A percentile compares a stretch with the other conserved stretches of the same genome.
Evolutionary conservation across 2,329 filamentous ascomycete species (phyloP).

Genomic region (Ophiostoma australiae): DNA sequence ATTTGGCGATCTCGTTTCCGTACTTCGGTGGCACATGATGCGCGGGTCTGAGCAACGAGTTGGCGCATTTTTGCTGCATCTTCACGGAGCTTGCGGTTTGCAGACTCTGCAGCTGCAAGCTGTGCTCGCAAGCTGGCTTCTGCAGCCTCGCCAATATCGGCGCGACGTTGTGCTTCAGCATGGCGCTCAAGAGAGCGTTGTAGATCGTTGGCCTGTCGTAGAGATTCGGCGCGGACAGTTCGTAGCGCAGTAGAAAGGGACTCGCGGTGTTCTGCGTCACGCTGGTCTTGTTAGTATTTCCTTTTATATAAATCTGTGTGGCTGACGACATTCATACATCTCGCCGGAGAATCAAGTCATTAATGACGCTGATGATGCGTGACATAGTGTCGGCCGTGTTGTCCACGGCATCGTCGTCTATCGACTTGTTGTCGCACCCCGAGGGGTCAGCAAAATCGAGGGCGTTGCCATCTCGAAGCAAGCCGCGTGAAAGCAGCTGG

Average conservation of each 20-base stretch:
- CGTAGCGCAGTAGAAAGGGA: slow-evolving; percentile 74
- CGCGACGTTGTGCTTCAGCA: slow-evolving; percentile 50
- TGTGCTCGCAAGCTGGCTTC: slow-evolving; percentile 65
- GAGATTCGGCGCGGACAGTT: slow-evolving; percentile 66
- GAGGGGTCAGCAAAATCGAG: slow-evolving; percentile 80
- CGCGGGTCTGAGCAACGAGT: slow-evolving; percentile 74
- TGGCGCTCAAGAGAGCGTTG: slow-evolving; percentile 52
- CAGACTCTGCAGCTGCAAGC: slow-evolving; percentile 67
- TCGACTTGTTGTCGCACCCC: slow-evolving; percentile 47
- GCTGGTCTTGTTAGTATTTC: slow-evolving; percentile 44
- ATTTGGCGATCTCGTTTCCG: slow-evolving; percentile 86
- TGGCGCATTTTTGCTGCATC: slow-evolving; percentile 75
- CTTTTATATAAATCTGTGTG: neutral
- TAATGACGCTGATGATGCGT: slow-evolving; percentile 84
- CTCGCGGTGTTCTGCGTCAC: slow-evolving; percentile 85
- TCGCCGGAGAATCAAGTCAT: slow-evolving; percentile 83
- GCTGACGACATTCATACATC: slow-evolving; percentile 55
- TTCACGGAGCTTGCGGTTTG: slow-evolving; percentile 72
- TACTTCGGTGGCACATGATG: slow-evolving; percentile 84
- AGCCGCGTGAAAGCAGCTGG: slow-evolving; percentile 60
- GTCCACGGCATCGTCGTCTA: neutral
- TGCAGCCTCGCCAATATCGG: slow-evolving; percentile 60
- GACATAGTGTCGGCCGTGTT: slow-evolving; percentile 55
- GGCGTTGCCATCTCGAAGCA: slow-evolving; percentile 61
- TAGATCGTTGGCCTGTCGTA: slow-evolving; percentile 67